phyloP scores from a whole-genome alignment of 805 yeast genomes.

The Nakazawaea ambrosiae region DNA sequence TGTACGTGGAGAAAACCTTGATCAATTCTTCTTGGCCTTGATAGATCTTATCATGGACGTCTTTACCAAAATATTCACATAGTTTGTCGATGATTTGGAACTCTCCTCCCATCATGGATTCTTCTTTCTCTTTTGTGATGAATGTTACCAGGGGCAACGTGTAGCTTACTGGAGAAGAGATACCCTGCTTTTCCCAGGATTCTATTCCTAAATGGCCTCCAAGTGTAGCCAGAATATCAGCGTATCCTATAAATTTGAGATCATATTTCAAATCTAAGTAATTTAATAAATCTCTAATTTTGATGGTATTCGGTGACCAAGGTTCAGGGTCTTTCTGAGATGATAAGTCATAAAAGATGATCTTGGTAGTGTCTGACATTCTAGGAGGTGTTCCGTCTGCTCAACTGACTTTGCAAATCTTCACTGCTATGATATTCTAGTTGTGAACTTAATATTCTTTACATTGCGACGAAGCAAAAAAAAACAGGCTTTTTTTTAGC shows the following conservation, averaged over 20 bases:
- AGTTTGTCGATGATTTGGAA: background rate
- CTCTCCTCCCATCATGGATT: slow-evolving; percentile 2
- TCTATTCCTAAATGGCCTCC: background rate
- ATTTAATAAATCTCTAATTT: background rate
- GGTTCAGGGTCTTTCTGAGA: background rate
- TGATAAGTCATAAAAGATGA: slow-evolving; percentile 1
- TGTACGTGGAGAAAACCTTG: background rate
- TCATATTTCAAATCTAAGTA: background rate
- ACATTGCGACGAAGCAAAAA: too few relatives aligned
- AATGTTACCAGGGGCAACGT: slow-evolving; percentile 2
- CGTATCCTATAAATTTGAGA: background rate
- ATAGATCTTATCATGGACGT: background rate
- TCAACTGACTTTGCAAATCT: too few relatives aligned
- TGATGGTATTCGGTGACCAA: slow-evolving; percentile 2
- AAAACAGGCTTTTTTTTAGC: too few relatives aligned
- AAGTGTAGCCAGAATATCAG: background rate
- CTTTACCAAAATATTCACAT: background rate
- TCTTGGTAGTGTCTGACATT: too few relatives aligned
- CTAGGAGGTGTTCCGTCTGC: too few relatives aligned
- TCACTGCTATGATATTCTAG: too few relatives aligned
- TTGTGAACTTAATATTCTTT: too few relatives aligned
- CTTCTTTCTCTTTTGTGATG: background rate
- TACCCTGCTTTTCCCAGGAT: slow-evolving; percentile 3
- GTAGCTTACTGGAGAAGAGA: background rate
- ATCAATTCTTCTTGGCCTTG: background rate